Evolutionary conservation across 768 basidiomycete genomes (phyloP), one percentile per base, ranked within the genome.

Genomic region (Cubamyces lactineus): DNA sequence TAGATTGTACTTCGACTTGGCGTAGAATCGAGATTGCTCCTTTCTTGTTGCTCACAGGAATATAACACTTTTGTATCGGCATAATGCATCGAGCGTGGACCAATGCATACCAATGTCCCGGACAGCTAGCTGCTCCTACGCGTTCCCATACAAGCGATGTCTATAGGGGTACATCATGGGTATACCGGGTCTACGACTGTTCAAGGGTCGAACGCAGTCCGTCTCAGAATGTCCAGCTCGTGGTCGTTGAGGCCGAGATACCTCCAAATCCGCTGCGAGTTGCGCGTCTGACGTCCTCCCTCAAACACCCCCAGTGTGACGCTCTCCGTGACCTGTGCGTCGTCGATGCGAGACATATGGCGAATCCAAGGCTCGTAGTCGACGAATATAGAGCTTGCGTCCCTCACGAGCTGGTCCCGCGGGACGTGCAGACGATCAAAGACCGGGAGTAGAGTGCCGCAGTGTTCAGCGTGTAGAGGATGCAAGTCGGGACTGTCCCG

Each of bases 291-390:
- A 30, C 67, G 62, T 3, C 49, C 55, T 6, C 62, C 53, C 16
- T 64, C 67, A 9, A 52, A 53, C 26, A 1, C 19, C 48, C 50
- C 57, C 26, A 49, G 54, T 16, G 62, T 53, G 21, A 56, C 40
- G 51, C 24, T 46, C 13, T 21, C 42, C 13, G 45, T 24, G 2
- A 48, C 28, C 12, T 45, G 53, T 21, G 48, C 65, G 45, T 68
- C 67, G 50, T 68, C 67, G 21, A 59, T 39, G 24, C 46, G 51
- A 16, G 49, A 50, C 65, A 68, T 66, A 53, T 42, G 39, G 48
- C 65, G 65, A 12, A 64, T 41, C 60, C 61, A 68, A 0, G 67
- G 65, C 38, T 57, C 65, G 47, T 68, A 68, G 41, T 68, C 67
- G 4, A 64, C 42, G 40, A 61, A 56, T 12, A 62, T 34, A 9